Conservation (phyloP, 148 eudicot species). For the Camellia granthamiana region DNA sequence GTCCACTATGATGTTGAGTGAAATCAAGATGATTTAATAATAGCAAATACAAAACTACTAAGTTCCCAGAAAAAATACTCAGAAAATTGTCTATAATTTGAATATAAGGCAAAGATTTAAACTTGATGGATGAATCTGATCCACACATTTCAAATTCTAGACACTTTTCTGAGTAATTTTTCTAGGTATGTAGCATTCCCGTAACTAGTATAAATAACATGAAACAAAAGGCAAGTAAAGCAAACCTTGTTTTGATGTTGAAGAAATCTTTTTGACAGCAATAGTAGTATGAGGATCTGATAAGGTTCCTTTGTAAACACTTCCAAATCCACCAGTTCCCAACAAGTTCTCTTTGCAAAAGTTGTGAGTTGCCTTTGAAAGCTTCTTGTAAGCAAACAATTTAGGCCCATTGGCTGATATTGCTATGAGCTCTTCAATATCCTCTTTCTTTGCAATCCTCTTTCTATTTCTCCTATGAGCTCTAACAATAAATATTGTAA, state of each 20-base stretch:
- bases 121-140: no score
- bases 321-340: constrained; percentile 78
- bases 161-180: no score
- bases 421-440: constrained; percentile 40
- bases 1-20: no score
- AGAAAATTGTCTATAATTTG: no score
- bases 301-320: constrained; percentile 61
- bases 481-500: constrained; percentile 22
- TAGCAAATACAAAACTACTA: no score
- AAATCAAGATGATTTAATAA: no score
- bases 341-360: constrained; percentile 59
- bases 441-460: constrained; percentile 35
- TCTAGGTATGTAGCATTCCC: no score
- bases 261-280: constrained; percentile 68
- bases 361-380: constrained; percentile 59
- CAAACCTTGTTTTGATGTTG: constrained; percentile 62
- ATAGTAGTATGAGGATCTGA: constrained; percentile 30
- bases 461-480: constrained; percentile 18
- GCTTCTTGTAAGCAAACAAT: constrained; percentile 47
- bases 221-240: no score
- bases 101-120: no score
- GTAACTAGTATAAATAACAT: no score
- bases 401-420: constrained; percentile 47
- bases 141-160: no score
- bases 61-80: no score